These are phyloP conservation scores for Saccharomycopsis sp. DNA, from an alignment of 805 yeast genomes.

Conservation along the genomic window DNA sequence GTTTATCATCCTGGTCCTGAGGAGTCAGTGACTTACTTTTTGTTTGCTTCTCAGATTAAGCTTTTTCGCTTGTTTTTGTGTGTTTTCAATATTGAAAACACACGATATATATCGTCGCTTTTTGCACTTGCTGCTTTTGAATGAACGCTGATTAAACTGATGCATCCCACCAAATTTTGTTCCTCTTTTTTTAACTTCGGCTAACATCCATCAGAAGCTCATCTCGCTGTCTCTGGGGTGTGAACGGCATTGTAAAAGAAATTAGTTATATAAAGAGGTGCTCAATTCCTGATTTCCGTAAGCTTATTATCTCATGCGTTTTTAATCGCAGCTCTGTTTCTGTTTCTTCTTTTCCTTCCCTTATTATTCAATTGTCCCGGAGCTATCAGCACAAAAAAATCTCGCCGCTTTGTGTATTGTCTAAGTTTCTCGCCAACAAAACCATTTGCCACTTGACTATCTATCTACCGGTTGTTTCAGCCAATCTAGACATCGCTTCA, in stretches of 20 bases:
- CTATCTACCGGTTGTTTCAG: neutral
- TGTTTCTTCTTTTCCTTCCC: neutral
- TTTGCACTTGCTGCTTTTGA: too few species aligned
- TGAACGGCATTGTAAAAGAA: neutral
- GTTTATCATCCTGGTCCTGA: too few species aligned
- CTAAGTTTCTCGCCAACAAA: neutral
- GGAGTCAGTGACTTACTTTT: too few species aligned
- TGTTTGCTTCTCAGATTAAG: neutral
- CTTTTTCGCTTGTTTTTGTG: neutral
- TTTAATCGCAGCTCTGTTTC: neutral
- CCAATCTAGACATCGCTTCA: neutral
- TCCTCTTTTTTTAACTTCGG: neutral
- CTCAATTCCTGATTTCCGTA: neutral
- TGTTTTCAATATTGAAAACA: too few species aligned
- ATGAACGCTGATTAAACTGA: too few species aligned
- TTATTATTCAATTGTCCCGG: too few species aligned
- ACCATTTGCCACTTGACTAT: neutral
- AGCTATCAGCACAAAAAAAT: too few species aligned
- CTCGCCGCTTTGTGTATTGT: too few species aligned
- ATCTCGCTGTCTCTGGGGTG: too few species aligned
- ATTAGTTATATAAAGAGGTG: neutral
- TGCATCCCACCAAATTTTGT: too few species aligned
- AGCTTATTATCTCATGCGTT: neutral
- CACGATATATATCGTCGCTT: too few species aligned
- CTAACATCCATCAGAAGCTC: neutral